Base-by-base conservation (phyloP, 129 eudicot genomes). In the Helichrysum umbraculigerum region DNA sequence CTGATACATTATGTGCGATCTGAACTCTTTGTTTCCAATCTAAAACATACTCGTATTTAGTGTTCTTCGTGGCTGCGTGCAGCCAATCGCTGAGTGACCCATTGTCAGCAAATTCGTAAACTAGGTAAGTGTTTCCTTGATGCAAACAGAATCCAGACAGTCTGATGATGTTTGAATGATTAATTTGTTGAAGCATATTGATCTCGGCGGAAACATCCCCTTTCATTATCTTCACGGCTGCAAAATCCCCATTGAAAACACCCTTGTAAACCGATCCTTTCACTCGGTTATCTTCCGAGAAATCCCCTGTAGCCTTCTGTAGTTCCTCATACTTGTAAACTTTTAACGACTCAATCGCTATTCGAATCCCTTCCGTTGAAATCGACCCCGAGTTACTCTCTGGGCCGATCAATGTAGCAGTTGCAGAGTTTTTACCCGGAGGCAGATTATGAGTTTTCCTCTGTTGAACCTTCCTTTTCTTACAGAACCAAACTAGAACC, bases 111-210 rank as follows among this genome's bases (percentile, higher is more conserved):
- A 81, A 89, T 82, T 92, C 98, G 54, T 86, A 92, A 32, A 92
- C 92, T 4, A 90, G 91, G 75, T 86, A 92, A 0, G 96, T 92
- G 67, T 81, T 86, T 20, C 96, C 98, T 35, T 90, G 87, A 69
- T 90, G 92, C 60, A 90, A 50, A 44, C 98, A 90, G 78, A 84
- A 88, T 42, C 98, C 98, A 2, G 94, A 92, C 30, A 92, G 92
- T 79, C 96, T 72, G 42, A 90, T 81, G 20, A 86, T 88, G 67
- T 89, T 88, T 20, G 92, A 86, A 67, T 92, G 98, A 72, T 92
- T 92, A 61, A 92, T 90, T 29, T 81, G 88, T 74, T 90, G 86
- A 3, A 92, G 84, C 3, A 86, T 81, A 58, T 83, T 85, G 30
- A 92, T 90, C 84, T 92, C 98, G 0, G 51, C 62, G 7, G 86